Base-by-base conservation (phyloP, 139 green algal genomes). In the Chlorella sorokiniana region DNA sequence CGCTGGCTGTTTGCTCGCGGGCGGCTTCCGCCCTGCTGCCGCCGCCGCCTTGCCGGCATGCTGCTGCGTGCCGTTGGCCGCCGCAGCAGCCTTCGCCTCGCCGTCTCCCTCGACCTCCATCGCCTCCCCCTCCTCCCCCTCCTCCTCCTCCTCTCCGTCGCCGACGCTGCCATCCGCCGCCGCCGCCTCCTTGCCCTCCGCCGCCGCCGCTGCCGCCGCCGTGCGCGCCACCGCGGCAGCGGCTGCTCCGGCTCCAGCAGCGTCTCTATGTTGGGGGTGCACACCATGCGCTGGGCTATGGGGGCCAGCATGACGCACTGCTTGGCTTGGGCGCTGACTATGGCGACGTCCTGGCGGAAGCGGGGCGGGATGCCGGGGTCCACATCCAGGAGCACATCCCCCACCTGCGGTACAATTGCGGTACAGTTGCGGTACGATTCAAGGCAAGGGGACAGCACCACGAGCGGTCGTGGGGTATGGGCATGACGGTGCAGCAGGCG, bases 381-480 rank as follows among this genome's bases (percentile, higher is more conserved):
- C 18, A 97, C 87, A 37, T 96, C 91, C 73, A 96, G 82, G 31
- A 94, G 78, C 54, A 94, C 88, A 8, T 92, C 91, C 0, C 92
- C 92, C 25, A 96, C 79, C 63, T 88, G 87, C 76, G 91, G 62
- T 31, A 65, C 56, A 65, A n/a, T n/a, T n/a, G n/a, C n/a, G n/a
- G n/a, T n/a, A n/a, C n/a, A n/a, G n/a, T n/a, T n/a, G n/a, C n/a
- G n/a, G n/a, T n/a, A n/a, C n/a, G n/a, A n/a, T n/a, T n/a, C n/a
- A n/a, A n/a, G n/a, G n/a, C n/a, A n/a, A n/a, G n/a, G n/a, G n/a
- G n/a, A n/a, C n/a, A n/a, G n/a, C n/a, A n/a, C n/a, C n/a, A n/a
- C n/a, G n/a, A n/a, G n/a, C n/a, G n/a, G n/a, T n/a, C n/a, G n/a
- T n/a, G n/a, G n/a, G n/a, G n/a, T n/a, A n/a, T n/a, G n/a, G n/a